Conservation (phyloP, 2,329 filamentous ascomycete species). For the Nakataea oryzae region DNA sequence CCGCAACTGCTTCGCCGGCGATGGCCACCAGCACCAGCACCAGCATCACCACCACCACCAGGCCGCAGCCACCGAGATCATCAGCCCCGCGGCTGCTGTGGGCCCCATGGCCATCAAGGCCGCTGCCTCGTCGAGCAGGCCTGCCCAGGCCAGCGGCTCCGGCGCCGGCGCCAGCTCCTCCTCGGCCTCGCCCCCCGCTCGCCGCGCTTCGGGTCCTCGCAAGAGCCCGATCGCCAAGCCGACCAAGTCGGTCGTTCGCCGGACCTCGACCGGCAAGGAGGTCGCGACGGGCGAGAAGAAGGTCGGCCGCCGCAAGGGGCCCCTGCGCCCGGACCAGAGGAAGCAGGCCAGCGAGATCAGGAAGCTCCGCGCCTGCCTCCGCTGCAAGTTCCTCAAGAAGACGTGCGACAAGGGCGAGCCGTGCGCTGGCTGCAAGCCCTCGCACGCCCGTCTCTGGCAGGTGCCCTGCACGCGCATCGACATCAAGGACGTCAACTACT, state of each 20-base stretch:
- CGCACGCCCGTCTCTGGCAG: slow-evolving; percentile 91
- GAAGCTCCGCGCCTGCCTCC: slow-evolving; percentile 84
- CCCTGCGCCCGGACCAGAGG: slow-evolving; percentile 82
- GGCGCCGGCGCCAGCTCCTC: slow-evolving; percentile 42
- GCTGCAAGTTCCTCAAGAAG: slow-evolving; percentile 99
- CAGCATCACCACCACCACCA: slow-evolving; percentile 23
- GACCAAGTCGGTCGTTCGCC: slow-evolving; percentile 75
- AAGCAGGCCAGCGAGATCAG: slow-evolving; percentile 96
- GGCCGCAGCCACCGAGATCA: slow-evolving; percentile 35
- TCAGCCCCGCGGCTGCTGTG: slow-evolving; percentile 59
- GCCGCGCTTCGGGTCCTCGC: slow-evolving; percentile 59
- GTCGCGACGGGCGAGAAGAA: slow-evolving; percentile 83
- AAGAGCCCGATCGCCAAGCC: slow-evolving; percentile 75
- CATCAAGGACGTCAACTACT: slow-evolving; percentile 96
- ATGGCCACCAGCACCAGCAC: slow-evolving; percentile 31
- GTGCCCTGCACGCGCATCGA: slow-evolving; percentile 96
- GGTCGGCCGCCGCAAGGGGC: slow-evolving; percentile 81
- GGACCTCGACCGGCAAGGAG: slow-evolving; percentile 59
- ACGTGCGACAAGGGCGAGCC: slow-evolving; percentile 97
- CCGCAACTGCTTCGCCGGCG: slow-evolving; percentile 51
- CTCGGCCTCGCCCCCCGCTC: slow-evolving; percentile 51
- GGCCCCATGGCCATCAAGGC: slow-evolving; percentile 62
- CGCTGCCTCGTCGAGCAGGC: slow-evolving; percentile 44
- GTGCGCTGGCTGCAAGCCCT: slow-evolving; percentile 89
- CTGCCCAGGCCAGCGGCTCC: slow-evolving; percentile 50